Evolutionary conservation across 768 basidiomycete species (phyloP), one percentile per base, ranked within the genome.

Genomic region (Kwoniella pini): DNA sequence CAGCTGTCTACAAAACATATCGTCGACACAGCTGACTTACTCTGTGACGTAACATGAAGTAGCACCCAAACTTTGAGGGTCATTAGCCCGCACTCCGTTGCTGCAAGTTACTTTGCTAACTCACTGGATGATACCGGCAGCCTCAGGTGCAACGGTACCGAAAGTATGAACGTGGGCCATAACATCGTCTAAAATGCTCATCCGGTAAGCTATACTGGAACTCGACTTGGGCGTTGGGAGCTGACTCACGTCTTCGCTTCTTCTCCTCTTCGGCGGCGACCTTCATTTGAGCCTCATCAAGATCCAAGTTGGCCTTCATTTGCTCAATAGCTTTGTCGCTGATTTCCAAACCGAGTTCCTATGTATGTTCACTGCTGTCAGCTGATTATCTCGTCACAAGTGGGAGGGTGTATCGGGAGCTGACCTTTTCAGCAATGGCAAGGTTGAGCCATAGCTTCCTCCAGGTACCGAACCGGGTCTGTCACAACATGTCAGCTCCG

Each of bases 161-260:
- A 97, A 99, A 3, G 94, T 96, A 80, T 98, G 92, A 43, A 99
- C 96, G 74, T 99, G 96, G 0, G 96, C 96, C 96, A 99, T 99
- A 43, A 99, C 96, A 80, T 99, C 96, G 81, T 99, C 76, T 77
- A 38, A 26, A 6, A 13, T 15, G 1, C 17, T 26, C 30, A 22
- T 17, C 4, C 44, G 21, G 49, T 68, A 48, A 63, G 63, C 57
- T 33, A 1, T 3, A 5, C 10, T 7, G 21, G 5, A 24, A 13
- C 38, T 46, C 36, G n/a, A 36, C 15, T 36, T 7, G 15, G 21
- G 46, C 31, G 21, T 7, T 40, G 9, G 7, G 11, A 30, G 30
- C 38, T 51, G 26, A 67, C 76, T 62, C 54, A 77, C 76, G 96
- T 12, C 96, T 84, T 24, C 96, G 82, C 80, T 92, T 96, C 82